Base-by-base conservation (phyloP, 108 stramenopile genomes). In the Nannochloropsis salina region DNA sequence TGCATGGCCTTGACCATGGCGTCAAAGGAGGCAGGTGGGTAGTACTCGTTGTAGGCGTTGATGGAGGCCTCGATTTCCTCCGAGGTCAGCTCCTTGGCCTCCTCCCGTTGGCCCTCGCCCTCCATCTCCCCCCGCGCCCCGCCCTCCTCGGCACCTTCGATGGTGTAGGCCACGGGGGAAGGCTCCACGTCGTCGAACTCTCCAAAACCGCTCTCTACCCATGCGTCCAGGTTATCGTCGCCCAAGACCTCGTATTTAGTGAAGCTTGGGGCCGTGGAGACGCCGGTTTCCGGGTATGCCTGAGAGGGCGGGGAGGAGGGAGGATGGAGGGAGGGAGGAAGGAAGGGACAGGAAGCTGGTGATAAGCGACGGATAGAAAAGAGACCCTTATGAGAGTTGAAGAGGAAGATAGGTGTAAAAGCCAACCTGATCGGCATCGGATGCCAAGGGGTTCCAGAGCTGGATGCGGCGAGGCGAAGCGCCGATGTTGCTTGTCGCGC, bases 161-260 rank as follows among this genome's bases (percentile, higher is more conserved):
- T 74, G 61, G 61, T 74, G 8, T 74, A 74, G 8, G 61, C 61
- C 2, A 74, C 6, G 61, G 61, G 61, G n/a, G 61, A 74, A 74
- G 61, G 20, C 61, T 74, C 61, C 61, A 74, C 61, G n/a, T 74
- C 61, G n/a, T 74, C 61, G 20, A 74, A n/a, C n/a, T 74, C 61
- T 2, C 61, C 61, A 74, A 74, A 74, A 3, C 61, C 61, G 8
- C n/a, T 74, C 61, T 74, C 61, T 6, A 74, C 61, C 61, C 61
- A 74, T n/a, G 61, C 61, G 8, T 74, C 61, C 61, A 74, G 61
- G 2, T 74, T 74, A 6, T 74, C 61, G 20, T 74, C 61, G 6
- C 61, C 61, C 61, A 74, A n/a, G 6, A 6, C n/a, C 61, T 74
- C 61, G 61, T 74, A 74, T n/a, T 74, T 74, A 2, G 61, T 74